phyloP scores from a whole-genome alignment of 768 basidiomycete genomes.

The Russula lepida region DNA sequence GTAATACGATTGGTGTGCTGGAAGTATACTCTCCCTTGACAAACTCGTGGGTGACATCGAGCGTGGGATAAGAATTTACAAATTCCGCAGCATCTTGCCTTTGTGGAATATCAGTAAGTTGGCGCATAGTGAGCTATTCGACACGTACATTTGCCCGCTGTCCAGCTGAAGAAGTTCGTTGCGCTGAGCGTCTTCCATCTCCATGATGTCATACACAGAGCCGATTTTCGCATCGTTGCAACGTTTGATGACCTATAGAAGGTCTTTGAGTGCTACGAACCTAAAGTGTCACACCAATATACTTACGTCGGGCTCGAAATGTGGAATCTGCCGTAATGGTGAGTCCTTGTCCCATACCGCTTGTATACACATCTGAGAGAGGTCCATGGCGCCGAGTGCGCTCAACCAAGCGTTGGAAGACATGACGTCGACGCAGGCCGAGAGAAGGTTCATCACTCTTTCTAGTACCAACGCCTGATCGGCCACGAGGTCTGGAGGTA shows the following conservation, averaged over 20 bases:
- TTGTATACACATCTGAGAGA: constrained; percentile 98
- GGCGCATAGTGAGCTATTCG: not conserved
- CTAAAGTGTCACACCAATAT: not conserved
- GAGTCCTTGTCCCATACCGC: constrained; percentile 97
- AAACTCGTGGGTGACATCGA: constrained; percentile 85
- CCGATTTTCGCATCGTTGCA: constrained; percentile 78
- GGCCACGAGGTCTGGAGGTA: constrained; percentile 88
- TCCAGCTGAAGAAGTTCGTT: constrained; percentile 79
- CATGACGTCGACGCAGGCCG: constrained; percentile 97
- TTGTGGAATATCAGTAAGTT: constrained; percentile 19
- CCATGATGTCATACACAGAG: constrained; percentile 96
- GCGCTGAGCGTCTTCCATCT: constrained; percentile 90
- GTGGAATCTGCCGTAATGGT: constrained; percentile 91
- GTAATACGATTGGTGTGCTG: constrained; percentile 71
- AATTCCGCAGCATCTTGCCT: constrained; percentile 94
- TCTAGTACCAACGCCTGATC: constrained; percentile 84
- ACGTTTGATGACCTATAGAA: constrained; percentile 59
- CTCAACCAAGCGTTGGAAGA: constrained; percentile 93
- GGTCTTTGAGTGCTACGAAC: not conserved
- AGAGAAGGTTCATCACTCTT: constrained; percentile 84
- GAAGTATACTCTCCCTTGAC: constrained; percentile 82
- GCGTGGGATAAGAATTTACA: constrained; percentile 95
- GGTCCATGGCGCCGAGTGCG: constrained; percentile 93
- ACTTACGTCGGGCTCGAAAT: constrained; percentile 83
- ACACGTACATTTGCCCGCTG: constrained; percentile 70